A percentile compares a stretch with the other conserved stretches of the same genome.
Conservation (phyloP, 176 grass and related monocot species). For the Poa pratensis region DNA sequence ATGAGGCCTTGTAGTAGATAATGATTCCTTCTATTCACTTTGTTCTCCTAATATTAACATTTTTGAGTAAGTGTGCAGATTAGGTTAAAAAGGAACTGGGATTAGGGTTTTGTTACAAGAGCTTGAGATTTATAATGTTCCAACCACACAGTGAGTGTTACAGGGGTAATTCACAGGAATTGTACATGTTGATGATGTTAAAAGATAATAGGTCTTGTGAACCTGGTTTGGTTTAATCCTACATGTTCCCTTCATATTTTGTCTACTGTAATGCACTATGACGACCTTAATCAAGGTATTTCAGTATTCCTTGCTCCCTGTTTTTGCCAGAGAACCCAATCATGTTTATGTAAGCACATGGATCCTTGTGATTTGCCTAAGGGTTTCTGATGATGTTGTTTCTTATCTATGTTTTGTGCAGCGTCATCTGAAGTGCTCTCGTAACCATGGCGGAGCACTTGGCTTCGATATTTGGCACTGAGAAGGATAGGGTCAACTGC, state of each 20-base stretch:
- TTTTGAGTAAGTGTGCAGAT: slow-evolving; percentile 61
- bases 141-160: slow-evolving; percentile 32
- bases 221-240: slow-evolving; percentile 49
- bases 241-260: slow-evolving; percentile 35
- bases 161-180: slow-evolving; percentile 50
- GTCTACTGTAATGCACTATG: slow-evolving; percentile 47
- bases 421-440: slow-evolving; percentile 23
- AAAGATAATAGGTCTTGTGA: slow-evolving; percentile 48
- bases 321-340: slow-evolving; percentile 33
- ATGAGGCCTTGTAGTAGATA: slow-evolving; percentile 26
- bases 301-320: slow-evolving; percentile 54
- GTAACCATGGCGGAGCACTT: slow-evolving; percentile 58
- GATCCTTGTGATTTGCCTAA: neutral
- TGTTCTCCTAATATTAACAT: slow-evolving; percentile 48
- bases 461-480: slow-evolving; percentile 66
- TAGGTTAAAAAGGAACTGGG: slow-evolving; percentile 54
- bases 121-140: slow-evolving; percentile 47
- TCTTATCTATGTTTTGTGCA: slow-evolving; percentile 3
- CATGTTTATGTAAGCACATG: neutral
- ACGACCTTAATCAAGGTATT: slow-evolving; percentile 55
- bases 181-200: slow-evolving; percentile 40
- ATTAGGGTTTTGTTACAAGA: slow-evolving; percentile 48
- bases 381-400: neutral
- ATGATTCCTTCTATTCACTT: slow-evolving; percentile 12
- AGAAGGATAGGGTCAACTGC: slow-evolving; percentile 70